Evolutionary conservation across 225 moss, liverwort and hornwort species (phyloP).

Genomic region (Sphagnum tenellum): DNA sequence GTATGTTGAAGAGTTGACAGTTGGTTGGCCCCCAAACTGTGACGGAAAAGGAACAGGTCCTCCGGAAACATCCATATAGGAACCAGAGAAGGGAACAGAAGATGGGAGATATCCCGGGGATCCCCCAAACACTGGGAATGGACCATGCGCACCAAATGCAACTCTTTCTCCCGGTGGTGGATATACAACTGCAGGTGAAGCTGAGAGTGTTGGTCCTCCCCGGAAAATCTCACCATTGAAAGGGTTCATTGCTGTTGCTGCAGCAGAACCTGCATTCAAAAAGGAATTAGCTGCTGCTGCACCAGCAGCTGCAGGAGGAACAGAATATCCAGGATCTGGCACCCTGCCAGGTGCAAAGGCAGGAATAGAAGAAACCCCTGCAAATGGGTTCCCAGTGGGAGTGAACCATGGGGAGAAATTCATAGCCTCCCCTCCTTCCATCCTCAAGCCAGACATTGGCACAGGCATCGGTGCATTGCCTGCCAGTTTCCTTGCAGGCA

Average conservation of each 20-base stretch:
- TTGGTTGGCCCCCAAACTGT: constrained; percentile 31
- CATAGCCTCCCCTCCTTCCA: constrained; percentile 40
- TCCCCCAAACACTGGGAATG: constrained; percentile 51
- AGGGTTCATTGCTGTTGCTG: constrained; percentile 30
- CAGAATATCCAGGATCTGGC: constrained; percentile 54
- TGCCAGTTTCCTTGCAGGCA: constrained; percentile 28
- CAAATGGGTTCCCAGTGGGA: constrained; percentile 29
- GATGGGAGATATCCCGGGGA: constrained; percentile 43
- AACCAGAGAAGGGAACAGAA: constrained; percentile 45
- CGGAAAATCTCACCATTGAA: constrained; percentile 60
- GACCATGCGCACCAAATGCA: constrained; percentile 40
- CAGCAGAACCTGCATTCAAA: constrained; percentile 32
- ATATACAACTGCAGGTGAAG: constrained; percentile 43
- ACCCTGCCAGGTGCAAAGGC: constrained; percentile 50
- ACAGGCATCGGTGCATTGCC: constrained; percentile 24
- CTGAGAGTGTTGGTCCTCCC: constrained; percentile 28
- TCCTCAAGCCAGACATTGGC: constrained; percentile 42
- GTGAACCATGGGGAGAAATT: constrained; percentile 59
- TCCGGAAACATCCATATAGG: constrained; percentile 48
- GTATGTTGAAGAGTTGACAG: constrained; percentile 38
- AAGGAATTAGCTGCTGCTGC: constrained; percentile 41
- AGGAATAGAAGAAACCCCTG: constrained; percentile 24
- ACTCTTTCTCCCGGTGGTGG: constrained; percentile 40
- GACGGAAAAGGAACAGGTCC: constrained; percentile 59
- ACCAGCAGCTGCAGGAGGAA: constrained; percentile 26